phyloP scores from a whole-genome alignment of 768 basidiomycete species.

The Boletus vermiculosoides region DNA sequence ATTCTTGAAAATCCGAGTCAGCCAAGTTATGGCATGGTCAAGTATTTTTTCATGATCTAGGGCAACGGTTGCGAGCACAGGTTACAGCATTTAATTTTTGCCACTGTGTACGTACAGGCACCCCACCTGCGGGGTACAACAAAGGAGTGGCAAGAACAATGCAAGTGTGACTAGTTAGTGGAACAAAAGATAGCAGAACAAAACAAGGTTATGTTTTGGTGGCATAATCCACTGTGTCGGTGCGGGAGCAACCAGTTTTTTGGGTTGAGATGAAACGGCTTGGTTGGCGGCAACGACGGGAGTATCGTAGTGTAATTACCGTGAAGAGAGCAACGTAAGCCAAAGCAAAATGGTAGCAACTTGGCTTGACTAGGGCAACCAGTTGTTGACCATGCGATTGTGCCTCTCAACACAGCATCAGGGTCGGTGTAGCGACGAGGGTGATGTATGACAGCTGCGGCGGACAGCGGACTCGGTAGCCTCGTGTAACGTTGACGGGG shows the following conservation, averaged over 20 bases:
- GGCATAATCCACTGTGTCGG: not conserved
- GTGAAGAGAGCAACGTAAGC: conserved; percentile 2
- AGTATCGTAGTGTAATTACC: not conserved
- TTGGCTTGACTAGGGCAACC: not conserved
- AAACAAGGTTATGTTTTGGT: not conserved
- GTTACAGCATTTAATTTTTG: not conserved
- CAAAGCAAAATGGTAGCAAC: no score
- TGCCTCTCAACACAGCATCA: not conserved
- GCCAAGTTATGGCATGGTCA: conserved; percentile 6
- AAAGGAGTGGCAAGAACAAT: conserved; percentile 21
- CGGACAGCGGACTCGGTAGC: conserved; percentile 19
- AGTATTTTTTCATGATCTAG: not conserved
- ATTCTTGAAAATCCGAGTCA: not conserved
- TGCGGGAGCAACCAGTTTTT: not conserved
- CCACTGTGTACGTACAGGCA: conserved; percentile 12
- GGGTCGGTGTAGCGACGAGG: conserved; percentile 5
- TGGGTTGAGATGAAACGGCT: not conserved
- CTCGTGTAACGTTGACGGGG: conserved; percentile 36
- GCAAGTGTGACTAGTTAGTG: conserved; percentile 13
- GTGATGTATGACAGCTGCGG: not conserved
- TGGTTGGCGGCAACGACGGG: conserved; percentile 2
- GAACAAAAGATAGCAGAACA: conserved; percentile 11
- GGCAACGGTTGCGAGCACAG: not conserved
- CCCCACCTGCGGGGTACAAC: conserved; percentile 6
- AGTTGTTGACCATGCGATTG: no score